Base-by-base conservation (phyloP, 106 monocot species). In the Xerophyta viscosa region DNA sequence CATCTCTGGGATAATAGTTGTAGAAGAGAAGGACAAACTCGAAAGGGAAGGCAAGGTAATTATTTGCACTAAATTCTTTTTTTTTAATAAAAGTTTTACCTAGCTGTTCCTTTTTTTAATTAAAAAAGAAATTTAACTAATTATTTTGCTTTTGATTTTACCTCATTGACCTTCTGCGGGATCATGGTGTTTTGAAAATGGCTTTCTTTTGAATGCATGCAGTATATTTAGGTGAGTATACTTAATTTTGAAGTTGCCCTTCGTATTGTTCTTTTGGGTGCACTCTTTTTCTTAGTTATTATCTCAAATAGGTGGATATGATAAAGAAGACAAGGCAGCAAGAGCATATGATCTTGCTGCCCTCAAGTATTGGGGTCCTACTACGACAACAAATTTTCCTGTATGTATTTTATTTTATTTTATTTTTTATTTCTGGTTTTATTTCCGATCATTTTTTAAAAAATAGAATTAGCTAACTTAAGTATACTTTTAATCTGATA, bases 1-100 rank as follows among this genome's bases (percentile, higher is more conserved):
- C 92, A 92, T 60, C 71, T 92, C 6, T 92, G 92, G 92, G 92
- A 92, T 29, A 92, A 92, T 78, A 83, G 76, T 52, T 86, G 79
- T 64, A 60, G 70, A 24, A 41, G 69, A 42, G 86, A 86, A 52
- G 92, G 92, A 14, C 81, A 87, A 46, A 92, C 76, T 53, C 71
- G 92, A 20, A 92, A 87, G 55, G 86, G 92, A 18, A 60, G 86
- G 24, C 92, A 92, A 78, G 92, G 86, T 92, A 54, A 2, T n/a
- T n/a, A n/a, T n/a, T n/a, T n/a, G n/a, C n/a, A n/a, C n/a, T n/a
- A n/a, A n/a, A n/a, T n/a, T n/a, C n/a, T n/a, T n/a, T n/a, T n/a
- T n/a, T n/a, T n/a, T n/a, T n/a, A n/a, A n/a, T n/a, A n/a, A n/a
- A n/a, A n/a, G n/a, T n/a, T n/a, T n/a, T n/a, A n/a, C n/a, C n/a